Evolutionary conservation across 176 grass and related monocot genomes (phyloP).

Genomic region (bread wheat (Triticum aestivum)): DNA sequence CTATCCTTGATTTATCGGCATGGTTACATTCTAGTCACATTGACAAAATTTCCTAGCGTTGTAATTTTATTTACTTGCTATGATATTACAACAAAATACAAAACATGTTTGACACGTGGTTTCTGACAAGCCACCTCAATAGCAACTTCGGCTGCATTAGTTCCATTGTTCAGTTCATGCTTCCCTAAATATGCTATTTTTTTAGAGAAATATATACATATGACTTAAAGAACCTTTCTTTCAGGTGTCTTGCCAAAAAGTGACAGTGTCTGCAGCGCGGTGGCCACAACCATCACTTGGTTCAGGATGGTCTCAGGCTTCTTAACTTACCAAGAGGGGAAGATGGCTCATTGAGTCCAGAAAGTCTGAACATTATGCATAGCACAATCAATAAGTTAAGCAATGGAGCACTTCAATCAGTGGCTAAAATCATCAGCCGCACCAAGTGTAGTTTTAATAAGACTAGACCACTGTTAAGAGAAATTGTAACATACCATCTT

Average conservation of each 20-base stretch:
- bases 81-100: not conserved
- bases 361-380: constrained; percentile 27
- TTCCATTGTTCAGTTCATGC: not conserved
- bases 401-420: constrained; percentile 33
- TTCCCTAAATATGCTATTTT: not conserved
- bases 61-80: not conserved
- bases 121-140: not conserved
- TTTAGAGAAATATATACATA: not conserved
- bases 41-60: not conserved
- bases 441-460: constrained; percentile 14
- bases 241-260: constrained; percentile 31
- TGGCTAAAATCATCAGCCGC: constrained; percentile 19
- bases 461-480: constrained; percentile 22
- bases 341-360: not conserved
- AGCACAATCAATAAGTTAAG: constrained; percentile 29
- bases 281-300: constrained; percentile 23
- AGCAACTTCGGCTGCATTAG: not conserved
- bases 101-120: not conserved
- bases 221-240: not conserved
- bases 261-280: not conserved
- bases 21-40: not conserved
- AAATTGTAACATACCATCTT: constrained; percentile 1
- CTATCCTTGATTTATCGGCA: not conserved
- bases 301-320: constrained; percentile 28
- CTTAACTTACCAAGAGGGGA: constrained; percentile 13